These are phyloP conservation scores for Vicia sativa DNA, from an alignment of 306 rosid genomes.

Conservation along the genomic window DNA sequence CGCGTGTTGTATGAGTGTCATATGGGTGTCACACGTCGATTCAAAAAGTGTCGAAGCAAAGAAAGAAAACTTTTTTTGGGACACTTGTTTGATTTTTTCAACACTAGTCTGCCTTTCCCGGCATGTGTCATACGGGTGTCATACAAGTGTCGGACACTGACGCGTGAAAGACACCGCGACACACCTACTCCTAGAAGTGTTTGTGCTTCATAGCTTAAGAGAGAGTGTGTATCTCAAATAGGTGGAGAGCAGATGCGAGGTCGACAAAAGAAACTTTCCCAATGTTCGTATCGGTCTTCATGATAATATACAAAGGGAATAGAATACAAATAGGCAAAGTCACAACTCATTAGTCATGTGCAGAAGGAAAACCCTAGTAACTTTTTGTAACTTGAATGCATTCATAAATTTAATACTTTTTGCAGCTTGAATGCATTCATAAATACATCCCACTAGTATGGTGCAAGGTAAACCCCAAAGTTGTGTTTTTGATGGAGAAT, in stretches of 20 bases:
- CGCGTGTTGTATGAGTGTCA: no score
- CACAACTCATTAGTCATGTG: slow-evolving; percentile 3
- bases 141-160: no score
- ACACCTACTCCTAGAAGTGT: no score
- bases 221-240: not conserved
- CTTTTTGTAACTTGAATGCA: slow-evolving; percentile 7
- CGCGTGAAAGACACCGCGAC: no score
- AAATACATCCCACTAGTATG: not conserved
- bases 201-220: no score
- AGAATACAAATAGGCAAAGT: slow-evolving; percentile 1
- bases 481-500: slow-evolving; percentile 2
- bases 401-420: not conserved
- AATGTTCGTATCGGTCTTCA: slow-evolving; percentile 2
- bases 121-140: no score
- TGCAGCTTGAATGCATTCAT: slow-evolving; percentile 2
- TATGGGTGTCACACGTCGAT: no score
- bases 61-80: no score
- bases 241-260: not conserved
- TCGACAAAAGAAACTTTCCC: slow-evolving; percentile 10
- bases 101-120: no score
- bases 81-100: no score
- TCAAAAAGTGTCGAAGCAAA: no score
- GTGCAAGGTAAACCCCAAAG: slow-evolving; percentile 1
- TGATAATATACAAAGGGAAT: not conserved
- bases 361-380: not conserved